Base-by-base conservation (phyloP, 2,329 filamentous ascomycete genomes). In the Exophiala bonariae region DNA sequence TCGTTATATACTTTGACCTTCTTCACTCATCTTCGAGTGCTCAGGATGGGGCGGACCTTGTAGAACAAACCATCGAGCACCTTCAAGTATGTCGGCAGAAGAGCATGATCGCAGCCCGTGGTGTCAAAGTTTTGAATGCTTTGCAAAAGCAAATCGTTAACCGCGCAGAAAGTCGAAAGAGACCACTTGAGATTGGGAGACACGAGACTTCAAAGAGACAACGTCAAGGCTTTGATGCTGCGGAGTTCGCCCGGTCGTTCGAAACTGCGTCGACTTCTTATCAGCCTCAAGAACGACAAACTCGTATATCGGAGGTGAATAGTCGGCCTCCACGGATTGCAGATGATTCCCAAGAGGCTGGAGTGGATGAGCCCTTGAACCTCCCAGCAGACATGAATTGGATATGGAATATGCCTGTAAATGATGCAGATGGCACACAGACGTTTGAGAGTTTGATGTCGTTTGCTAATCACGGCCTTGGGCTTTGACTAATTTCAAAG, bases 1-100 rank as follows among this genome's bases (percentile, higher is more conserved):
- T 70, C 3, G 63, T 68, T 2, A 52, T 70, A 11, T 61, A 61
- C 26, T 57, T 70, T 7, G 67, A 70, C 40, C 52, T 61, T 3
- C 60, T 65, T 16, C 64, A 69, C 64, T 35, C 64, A 66, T 47
- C 61, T 59, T 9, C 41, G 46, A 7, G 33, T 11, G 28, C 7
- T 10, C 31, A 34, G 16, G 30, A 39, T 11, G 44, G 49, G 16
- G 38, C 39, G n/a, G 37, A 53, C 14, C 39, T 54, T 3, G 41
- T 50, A 9, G 34, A 36, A 18, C 38, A 51, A 26, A 48, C 43
- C n/a, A 33, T 49, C n/a, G 40, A 49, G 17, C 30, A 40, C 17
- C 44, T 54, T 16, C 34, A 41, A 20, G 14, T 37, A 14, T 37
- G 43, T 26, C 39, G 41, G 23, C 23, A 54, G 13, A 53, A 36